A percentile compares a stretch with the other conserved stretches of the same genome.
These are phyloP conservation scores for Penicillium brevicompactum DNA, from an alignment of 2,329 filamentous ascomycete genomes.

Conservation along the genomic window DNA sequence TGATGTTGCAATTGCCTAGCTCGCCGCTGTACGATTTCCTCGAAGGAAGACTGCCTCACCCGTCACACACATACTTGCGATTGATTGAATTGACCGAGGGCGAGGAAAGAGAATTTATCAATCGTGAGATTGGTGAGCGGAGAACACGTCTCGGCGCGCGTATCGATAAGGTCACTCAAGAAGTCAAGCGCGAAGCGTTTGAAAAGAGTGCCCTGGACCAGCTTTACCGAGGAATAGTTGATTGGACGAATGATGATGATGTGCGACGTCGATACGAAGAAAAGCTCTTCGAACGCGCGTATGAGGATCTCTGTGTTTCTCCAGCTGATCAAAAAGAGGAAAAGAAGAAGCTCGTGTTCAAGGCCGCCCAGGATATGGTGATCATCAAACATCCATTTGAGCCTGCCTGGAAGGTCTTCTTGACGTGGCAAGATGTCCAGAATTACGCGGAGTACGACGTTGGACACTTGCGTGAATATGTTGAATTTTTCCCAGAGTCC, in stretches of 20 bases:
- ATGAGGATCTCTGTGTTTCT: constrained; percentile 73
- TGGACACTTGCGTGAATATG: constrained; percentile 76
- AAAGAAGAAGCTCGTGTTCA: constrained; percentile 73
- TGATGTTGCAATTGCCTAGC: constrained; percentile 75
- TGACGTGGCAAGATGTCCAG: constrained; percentile 85
- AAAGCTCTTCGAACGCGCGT: constrained; percentile 78
- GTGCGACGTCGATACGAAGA: constrained; percentile 83
- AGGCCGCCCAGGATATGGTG: constrained; percentile 87
- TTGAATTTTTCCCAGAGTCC: constrained; percentile 78
- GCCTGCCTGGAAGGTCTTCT: constrained; percentile 84
- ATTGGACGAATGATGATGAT: constrained; percentile 89
- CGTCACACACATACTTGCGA: constrained; percentile 76
- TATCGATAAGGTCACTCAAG: constrained; percentile 77
- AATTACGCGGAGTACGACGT: constrained; percentile 76
- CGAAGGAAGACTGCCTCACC: constrained; percentile 80
- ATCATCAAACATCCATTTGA: constrained; percentile 90
- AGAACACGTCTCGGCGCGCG: constrained; percentile 84
- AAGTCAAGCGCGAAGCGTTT: constrained; percentile 86
- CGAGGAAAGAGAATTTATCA: constrained; percentile 87
- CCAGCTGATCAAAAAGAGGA: constrained; percentile 66
- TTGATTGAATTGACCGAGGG: constrained; percentile 81
- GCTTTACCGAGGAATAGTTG: constrained; percentile 79
- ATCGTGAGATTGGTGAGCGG: constrained; percentile 84
- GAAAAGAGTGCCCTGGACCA: constrained; percentile 74
- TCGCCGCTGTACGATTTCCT: constrained; percentile 79